Percentiles rank a stretch among this genome's conserved stretches.
These are phyloP conservation scores for Apiotrichum laibachii DNA, from an alignment of 1,284 basidiomycete species.

Conservation along the genomic window DNA sequence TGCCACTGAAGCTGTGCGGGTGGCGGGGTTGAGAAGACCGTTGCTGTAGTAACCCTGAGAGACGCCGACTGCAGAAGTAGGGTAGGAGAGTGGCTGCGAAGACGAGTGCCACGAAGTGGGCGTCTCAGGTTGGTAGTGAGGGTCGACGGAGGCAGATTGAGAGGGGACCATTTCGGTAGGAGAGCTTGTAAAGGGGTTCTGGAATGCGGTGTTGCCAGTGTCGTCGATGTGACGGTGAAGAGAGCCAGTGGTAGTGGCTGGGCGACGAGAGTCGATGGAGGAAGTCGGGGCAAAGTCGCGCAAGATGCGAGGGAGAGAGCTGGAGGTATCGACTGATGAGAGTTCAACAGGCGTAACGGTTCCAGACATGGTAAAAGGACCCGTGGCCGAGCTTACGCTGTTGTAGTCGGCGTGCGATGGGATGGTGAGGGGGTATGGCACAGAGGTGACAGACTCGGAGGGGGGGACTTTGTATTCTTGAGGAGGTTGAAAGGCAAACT, in stretches of 20 bases:
- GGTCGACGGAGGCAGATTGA: slow-evolving; percentile 24
- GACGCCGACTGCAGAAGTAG: slow-evolving; percentile 5
- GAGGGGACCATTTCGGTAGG: not conserved
- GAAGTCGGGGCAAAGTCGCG: slow-evolving; percentile 45
- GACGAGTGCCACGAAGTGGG: slow-evolving; percentile 4
- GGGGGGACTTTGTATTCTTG: slow-evolving; percentile 9
- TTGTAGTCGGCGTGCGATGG: not conserved
- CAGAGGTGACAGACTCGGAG: not conserved
- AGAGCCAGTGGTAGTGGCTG: slow-evolving; percentile 44
- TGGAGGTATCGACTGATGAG: slow-evolving; percentile 1
- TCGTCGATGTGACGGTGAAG: slow-evolving; percentile 21
- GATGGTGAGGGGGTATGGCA: slow-evolving; percentile 3
- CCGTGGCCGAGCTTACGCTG: not conserved
- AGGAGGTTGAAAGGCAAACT: slow-evolving; percentile 38
- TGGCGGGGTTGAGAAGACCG: slow-evolving; percentile 6
- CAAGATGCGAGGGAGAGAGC: slow-evolving; percentile 46
- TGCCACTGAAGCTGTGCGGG: slow-evolving; percentile 7
- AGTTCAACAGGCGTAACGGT: slow-evolving; percentile 15
- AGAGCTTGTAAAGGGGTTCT: slow-evolving; percentile 13
- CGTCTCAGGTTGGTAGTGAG: slow-evolving; percentile 20
- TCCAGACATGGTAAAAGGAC: slow-evolving; percentile 7
- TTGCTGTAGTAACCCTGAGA: slow-evolving; percentile 11
- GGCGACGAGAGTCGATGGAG: slow-evolving; percentile 39
- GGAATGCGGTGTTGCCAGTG: slow-evolving; percentile 7
- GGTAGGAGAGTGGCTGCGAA: slow-evolving; percentile 5